phyloP scores from a whole-genome alignment of 1,139 yeast genomes.

The Kazachstania sp. region DNA sequence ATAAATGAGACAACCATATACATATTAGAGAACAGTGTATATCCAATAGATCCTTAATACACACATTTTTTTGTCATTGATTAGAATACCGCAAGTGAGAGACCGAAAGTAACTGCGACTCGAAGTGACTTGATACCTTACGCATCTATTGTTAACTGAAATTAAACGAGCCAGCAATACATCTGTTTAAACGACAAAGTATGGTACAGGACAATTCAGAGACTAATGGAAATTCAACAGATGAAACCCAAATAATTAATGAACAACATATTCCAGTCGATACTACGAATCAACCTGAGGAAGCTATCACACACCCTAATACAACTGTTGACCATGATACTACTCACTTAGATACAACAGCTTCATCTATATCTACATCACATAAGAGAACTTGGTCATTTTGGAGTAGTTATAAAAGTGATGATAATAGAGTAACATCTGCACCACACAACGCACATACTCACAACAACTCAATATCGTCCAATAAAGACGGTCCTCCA shows the following conservation, averaged over 20 bases:
- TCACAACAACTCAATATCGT: neutral
- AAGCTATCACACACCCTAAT: neutral
- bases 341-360: neutral
- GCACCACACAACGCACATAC: neutral
- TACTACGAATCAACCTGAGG: neutral
- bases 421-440: neutral
- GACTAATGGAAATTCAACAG: too few relatives aligned
- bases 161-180: too few relatives aligned
- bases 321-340: neutral
- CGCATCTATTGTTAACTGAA: too few relatives aligned
- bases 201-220: too few relatives aligned
- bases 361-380: neutral
- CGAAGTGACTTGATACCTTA: too few relatives aligned
- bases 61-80: too few relatives aligned
- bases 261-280: neutral
- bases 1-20: too few relatives aligned
- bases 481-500: neutral
- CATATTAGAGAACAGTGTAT: too few relatives aligned
- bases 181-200: too few relatives aligned
- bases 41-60: too few relatives aligned
- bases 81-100: too few relatives aligned
- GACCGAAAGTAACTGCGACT: too few relatives aligned
- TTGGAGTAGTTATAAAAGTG: slow-evolving; percentile 18
- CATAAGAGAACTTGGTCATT: slow-evolving; percentile 23
- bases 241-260: neutral